A percentile compares a stretch with the other conserved stretches of the same genome.
These are phyloP conservation scores for Metarhizium rileyi DNA, from an alignment of 2,329 filamentous ascomycete species.

Conservation along the genomic window DNA sequence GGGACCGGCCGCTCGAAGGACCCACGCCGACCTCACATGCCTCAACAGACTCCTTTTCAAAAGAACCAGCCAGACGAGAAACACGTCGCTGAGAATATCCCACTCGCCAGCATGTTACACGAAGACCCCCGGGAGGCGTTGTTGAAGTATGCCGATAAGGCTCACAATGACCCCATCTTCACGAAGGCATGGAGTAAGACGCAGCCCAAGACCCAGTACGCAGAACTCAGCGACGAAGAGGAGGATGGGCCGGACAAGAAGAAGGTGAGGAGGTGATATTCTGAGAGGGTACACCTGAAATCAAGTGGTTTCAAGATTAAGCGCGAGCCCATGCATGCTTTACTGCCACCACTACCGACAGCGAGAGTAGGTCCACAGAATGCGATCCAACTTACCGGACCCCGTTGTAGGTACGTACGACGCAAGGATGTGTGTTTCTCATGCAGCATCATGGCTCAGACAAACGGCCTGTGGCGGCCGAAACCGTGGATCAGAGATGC, in stretches of 20 bases:
- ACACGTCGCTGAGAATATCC: constrained; percentile 80
- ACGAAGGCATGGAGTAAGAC: constrained; percentile 89
- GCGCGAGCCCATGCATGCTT: not conserved
- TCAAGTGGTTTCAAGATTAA: not conserved
- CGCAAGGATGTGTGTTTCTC: not conserved
- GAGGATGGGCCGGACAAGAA: constrained; percentile 61
- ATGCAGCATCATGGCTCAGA: not conserved
- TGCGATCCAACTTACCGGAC: too few relatives aligned
- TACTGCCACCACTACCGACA: not conserved
- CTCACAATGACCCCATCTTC: constrained; percentile 87
- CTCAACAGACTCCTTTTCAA: constrained; percentile 77
- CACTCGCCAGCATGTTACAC: constrained; percentile 84
- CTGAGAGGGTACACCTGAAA: not conserved
- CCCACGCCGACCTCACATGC: constrained; percentile 76
- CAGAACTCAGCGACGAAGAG: constrained; percentile 80
- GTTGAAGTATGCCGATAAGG: constrained; percentile 88
- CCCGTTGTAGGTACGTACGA: not conserved
- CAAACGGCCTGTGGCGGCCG: not conserved
- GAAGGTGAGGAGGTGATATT: constrained; percentile 40
- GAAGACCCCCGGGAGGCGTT: constrained; percentile 92
- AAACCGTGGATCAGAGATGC: too few relatives aligned
- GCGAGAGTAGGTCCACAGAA: not conserved
- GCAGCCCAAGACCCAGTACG: constrained; percentile 86
- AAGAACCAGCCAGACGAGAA: constrained; percentile 84
- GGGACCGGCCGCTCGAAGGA: constrained; percentile 68